Evolutionary conservation across 148 eudicot species (phyloP), one percentile per base, ranked within the genome.

Genomic region (Selenicereus undatus): DNA sequence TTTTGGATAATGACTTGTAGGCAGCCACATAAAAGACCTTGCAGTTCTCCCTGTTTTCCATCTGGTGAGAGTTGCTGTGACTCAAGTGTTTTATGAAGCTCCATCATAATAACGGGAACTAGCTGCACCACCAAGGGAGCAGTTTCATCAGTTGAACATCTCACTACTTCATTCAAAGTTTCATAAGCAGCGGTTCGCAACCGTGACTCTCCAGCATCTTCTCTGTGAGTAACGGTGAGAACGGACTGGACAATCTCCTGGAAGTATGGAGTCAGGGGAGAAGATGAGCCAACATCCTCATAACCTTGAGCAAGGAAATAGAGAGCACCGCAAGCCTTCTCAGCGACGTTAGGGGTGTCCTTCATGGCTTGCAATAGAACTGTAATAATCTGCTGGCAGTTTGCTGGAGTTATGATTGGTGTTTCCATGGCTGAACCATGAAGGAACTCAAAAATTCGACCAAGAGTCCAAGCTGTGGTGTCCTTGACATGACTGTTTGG

Each of bases 381-480:
- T 14, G 93, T 90, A 78, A 93, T 80, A 56, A 93, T 95, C 85
- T 90, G 94, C 81, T 90, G 97, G 75, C 98, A 95, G 81, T 95
- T 95, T 17, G 91, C 88, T 20, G 83, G 89, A 39, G 93, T 93
- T 70, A 95, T 89, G 52, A 93, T 90, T 11, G 97, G 92, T 29
- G 89, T 88, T 58, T 89, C 96, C 74, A 91, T 75, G n/a, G 92
- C 84, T 14, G 96, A 89, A 35, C 92, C 97, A 82, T 95, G 98
- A 64, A 95, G 90, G 56, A 95, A 95, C 76, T 95, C 98, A 78
- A 95, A 95, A 81, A 93, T 95, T 56, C 98, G 90, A 30, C 98
- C 98, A 48, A 95, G 91, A 45, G 98, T 95, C 98, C 98, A 95
- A 11, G 97, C 98, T 18, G 98, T 93, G 45, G 98, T 95, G 84